Evolutionary conservation across 1,284 basidiomycete genomes (phyloP), one percentile per base, ranked within the genome.

Genomic region (Thelephora terrestris): DNA sequence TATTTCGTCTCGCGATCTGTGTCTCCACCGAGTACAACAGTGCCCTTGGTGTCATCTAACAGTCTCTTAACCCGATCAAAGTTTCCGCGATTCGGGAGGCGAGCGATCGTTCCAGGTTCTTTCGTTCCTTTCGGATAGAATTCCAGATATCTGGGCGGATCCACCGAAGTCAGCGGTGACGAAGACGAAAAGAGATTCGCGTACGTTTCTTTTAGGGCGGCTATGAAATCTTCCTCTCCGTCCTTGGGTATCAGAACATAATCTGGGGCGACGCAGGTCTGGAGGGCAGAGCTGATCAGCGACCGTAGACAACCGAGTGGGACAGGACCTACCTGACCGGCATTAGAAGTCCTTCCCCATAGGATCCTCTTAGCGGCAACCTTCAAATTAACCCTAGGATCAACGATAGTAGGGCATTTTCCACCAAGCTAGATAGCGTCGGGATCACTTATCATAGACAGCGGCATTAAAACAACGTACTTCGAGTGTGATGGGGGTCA

Each of bases 401-500:
- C 85, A 45, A 95, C 68, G 56, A 93, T 76, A 12, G 83, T 85
- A 1, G 92, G 92, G 17, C 82, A 88, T 68, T 95, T 95, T 47
- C 89, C 88, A 53, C 79, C 70, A 20, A 67, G 65, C 21, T 71
- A 64, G 29, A 66, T 67, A 71, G 29, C 29, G 29, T 32, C 29
- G 14, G 12, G 12, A 10, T 32, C 29, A 12, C 12, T 32, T 32
- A 6, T 3, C 12, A 7, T 32, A 6, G 9, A 32, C 7, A 7
- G 3, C 3, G 9, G 3, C 12, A 6, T 14, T 3, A 10, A 27
- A 10, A 24, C 17, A 2, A 3, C 53, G 23, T 20, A 80, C 80
- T 70, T 88, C 92, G 42, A 93, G 76, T 6, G 89, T 85, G 24
- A 86, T 71, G 0, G 93, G 91, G 0, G 91, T 91, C 17, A 96